Base-by-base conservation (phyloP, 768 basidiomycete species). In the Xerocomus spinulosus region DNA sequence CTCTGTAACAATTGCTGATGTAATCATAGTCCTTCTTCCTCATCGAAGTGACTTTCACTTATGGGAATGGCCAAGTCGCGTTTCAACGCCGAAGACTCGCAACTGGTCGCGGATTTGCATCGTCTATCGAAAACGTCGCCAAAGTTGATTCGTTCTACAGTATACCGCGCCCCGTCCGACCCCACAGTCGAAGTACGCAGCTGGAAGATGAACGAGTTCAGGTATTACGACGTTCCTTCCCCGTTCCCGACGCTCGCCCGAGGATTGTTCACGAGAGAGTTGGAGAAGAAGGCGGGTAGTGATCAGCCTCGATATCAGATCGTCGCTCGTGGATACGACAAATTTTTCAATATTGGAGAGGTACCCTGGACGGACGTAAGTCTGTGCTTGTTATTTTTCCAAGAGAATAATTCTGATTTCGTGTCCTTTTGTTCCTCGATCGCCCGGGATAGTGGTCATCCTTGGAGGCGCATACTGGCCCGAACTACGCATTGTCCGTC, bases 201-300 rank as follows among this genome's bases (percentile, higher is more conserved):
- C 69, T 97, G 95, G 95, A 95, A 92, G 73, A 92, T 98, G 92
- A 88, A 91, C 67, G 96, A 98, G 66, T 91, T 83, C 75, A 92
- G 92, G 63, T 97, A 95, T 69, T 87, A 90, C 50, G 82, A 87
- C 41, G 75, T 91, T 2, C 92, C 92, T 0, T 87, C 85, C 9
- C 92, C 92, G 0, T 96, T 97, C 61, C 95, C 95, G 2, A 96
- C 93, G 0, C 79, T 96, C n/a, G 96, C 93, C 0, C 73, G 96
- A 23, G 96, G 96, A 0, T 62, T 99, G 21, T 98, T 97, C 64
- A 86, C 89, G 0, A 66, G 71, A 10, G 77, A 86, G 28, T 46
- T 76, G 13, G 48, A 64, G 7, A 62, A 70, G 14, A 54, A 64
- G 43, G 52, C 49, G 2, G 50, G 63, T 46, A 59, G 65, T 35